Evolutionary conservation across 2,329 filamentous ascomycete species (phyloP), one percentile per base, ranked within the genome.

Genomic region (Coniochaeta pulveracea): DNA sequence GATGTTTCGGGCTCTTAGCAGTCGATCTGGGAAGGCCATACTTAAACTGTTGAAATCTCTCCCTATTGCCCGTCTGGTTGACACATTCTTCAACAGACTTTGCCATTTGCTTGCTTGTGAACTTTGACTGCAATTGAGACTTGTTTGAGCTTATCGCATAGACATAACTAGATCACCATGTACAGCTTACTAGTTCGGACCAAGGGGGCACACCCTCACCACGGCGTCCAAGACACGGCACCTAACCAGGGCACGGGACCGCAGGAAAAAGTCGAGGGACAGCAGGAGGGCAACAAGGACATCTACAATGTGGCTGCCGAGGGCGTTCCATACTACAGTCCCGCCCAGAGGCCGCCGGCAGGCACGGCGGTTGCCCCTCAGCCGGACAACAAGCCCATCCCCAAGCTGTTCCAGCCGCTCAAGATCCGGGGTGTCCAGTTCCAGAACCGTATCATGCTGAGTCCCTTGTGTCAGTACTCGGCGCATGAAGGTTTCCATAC

Each of bases 401-500:
- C 69, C 2, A 71, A 68, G 37, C 53, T 66, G 15, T 66, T 66
- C 46, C 57, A 51, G 0, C 65, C 66, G 0, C 45, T 69, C 17
- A 60, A 52, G 29, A 63, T 70, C 34, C 60, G 65, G 6, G 56
- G 55, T 11, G 38, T 63, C 14, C 55, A 50, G 10, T 46, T 69
- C 41, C 58, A 53, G 19, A 68, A 69, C 40, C 60, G 64, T 10
- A 56, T 69, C 35, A 54, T 61, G 42, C 43, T 64, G 14, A 56
- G 60, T 18, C 64, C 64, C 2, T 56, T 69, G 47, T 68, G 64
- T 39, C 62, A 66, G 42, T 65, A 64, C 41, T 59, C 54, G 5
- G 54, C 60, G 3, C 44, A 56, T 18, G 52, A 63, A 24, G 60
- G 83, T 8, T 78, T 83, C 49, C 66, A 72, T 41, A 83, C 76